phyloP scores from a whole-genome alignment of 2,329 filamentous ascomycete genomes.

The Scedosporium dehoogii region DNA sequence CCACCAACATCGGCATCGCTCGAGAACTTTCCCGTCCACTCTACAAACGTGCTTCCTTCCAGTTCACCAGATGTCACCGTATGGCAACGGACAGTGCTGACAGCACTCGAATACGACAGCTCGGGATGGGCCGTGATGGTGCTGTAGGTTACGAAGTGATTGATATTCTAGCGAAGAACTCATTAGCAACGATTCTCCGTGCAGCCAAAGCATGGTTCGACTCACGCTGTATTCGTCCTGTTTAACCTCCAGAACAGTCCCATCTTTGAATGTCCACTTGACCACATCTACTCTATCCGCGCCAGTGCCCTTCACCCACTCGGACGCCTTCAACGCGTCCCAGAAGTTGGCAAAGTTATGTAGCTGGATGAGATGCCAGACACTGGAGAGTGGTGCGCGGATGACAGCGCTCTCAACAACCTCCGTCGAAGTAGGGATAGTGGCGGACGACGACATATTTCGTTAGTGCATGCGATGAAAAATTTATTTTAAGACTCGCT shows the following conservation, averaged over 20 bases:
- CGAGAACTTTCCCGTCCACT: slow-evolving; percentile 61
- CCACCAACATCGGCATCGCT: slow-evolving; percentile 60
- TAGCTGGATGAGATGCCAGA: slow-evolving; percentile 70
- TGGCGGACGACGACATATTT: slow-evolving; percentile 11
- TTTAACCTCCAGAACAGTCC: slow-evolving; percentile 59
- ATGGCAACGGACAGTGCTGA: slow-evolving; percentile 57
- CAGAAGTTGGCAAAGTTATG: slow-evolving; percentile 60
- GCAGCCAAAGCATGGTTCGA: slow-evolving; percentile 6
- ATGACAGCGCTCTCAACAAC: slow-evolving; percentile 60
- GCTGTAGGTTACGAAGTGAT: slow-evolving; percentile 67
- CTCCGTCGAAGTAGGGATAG: slow-evolving; percentile 56
- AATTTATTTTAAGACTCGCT: slow-evolving; percentile 9
- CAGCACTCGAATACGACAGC: slow-evolving; percentile 54
- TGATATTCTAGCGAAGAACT: slow-evolving; percentile 41
- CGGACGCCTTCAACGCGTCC: slow-evolving; percentile 49
- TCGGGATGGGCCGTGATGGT: slow-evolving; percentile 58
- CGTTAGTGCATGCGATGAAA: slow-evolving; percentile 10
- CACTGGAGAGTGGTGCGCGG: slow-evolving; percentile 52
- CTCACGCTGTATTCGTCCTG: slow-evolving; percentile 64
- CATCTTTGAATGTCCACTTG: slow-evolving; percentile 63
- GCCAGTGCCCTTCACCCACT: slow-evolving; percentile 52
- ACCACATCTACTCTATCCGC: slow-evolving; percentile 54
- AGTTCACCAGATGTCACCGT: slow-evolving; percentile 56
- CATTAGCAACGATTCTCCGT: not conserved
- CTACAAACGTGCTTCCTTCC: slow-evolving; percentile 56